phyloP scores from a whole-genome alignment of 306 rosid species.

The Castanea sativa region DNA sequence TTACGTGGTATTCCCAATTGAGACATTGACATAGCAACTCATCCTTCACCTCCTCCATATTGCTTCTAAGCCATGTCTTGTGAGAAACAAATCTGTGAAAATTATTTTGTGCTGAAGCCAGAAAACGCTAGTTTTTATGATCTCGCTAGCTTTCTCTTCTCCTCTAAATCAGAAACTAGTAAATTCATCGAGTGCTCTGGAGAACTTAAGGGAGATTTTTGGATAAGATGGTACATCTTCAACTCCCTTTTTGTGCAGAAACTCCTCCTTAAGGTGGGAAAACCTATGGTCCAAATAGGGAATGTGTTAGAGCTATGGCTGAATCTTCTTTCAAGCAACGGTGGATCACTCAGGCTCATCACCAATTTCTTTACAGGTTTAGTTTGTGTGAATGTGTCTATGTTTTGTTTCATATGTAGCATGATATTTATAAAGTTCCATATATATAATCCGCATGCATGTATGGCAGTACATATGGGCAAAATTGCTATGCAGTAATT shows the following conservation, averaged over 20 bases:
- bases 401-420: too few relatives aligned
- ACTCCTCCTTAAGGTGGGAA: slow-evolving; percentile 3
- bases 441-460: neutral
- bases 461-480: neutral
- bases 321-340: slow-evolving; percentile 34
- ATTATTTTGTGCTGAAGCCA: slow-evolving; percentile 29
- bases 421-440: too few relatives aligned
- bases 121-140: slow-evolving; percentile 18
- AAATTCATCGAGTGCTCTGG: slow-evolving; percentile 23
- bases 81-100: neutral
- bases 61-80: slow-evolving; percentile 18
- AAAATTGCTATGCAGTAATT: neutral
- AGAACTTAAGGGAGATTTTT: neutral
- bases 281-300: slow-evolving; percentile 23
- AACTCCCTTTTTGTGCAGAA: slow-evolving; percentile 28
- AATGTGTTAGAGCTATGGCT: slow-evolving; percentile 6
- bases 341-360: slow-evolving; percentile 25
- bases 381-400: neutral
- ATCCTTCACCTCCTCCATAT: neutral
- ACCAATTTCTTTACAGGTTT: slow-evolving; percentile 22
- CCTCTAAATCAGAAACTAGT: slow-evolving; percentile 5
- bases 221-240: slow-evolving; percentile 35
- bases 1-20: neutral
- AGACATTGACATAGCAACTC: neutral
- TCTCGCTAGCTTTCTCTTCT: slow-evolving; percentile 20